Conservation (phyloP, 495 filamentous ascomycete species). For the Penicillium robsamsonii region DNA sequence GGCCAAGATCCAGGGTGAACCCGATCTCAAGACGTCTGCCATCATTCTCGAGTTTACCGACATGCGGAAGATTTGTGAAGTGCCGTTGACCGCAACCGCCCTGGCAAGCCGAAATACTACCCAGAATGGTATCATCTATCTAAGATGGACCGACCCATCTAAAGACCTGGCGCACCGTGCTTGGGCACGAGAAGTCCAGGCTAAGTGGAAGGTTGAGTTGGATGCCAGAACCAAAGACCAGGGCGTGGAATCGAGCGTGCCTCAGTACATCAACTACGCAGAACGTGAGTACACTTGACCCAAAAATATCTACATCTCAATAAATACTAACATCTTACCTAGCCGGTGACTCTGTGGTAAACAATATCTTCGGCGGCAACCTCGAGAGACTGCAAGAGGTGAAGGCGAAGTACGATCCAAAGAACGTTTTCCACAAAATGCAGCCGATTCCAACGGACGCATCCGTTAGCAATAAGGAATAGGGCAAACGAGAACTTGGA, state of each 20-base stretch:
- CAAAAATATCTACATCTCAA: not conserved
- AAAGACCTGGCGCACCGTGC: conserved; percentile 31
- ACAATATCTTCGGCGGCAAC: conserved; percentile 48
- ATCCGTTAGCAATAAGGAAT: not conserved
- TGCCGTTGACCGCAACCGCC: conserved; percentile 24
- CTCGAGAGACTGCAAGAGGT: conserved; percentile 40
- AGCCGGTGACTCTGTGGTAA: conserved; percentile 36
- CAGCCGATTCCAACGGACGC: conserved; percentile 23
- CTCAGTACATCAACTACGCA: conserved; percentile 45
- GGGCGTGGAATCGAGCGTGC: conserved; percentile 19
- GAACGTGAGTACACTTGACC: conserved; percentile 33
- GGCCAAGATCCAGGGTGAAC: conserved; percentile 25
- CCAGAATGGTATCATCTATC: conserved; percentile 38
- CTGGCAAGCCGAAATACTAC: conserved; percentile 32
- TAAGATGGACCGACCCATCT: conserved; percentile 31
- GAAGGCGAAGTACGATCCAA: conserved; percentile 55
- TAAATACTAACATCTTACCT: conserved; percentile 3
- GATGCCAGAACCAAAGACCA: conserved; percentile 11
- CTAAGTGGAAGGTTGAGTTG: conserved; percentile 29
- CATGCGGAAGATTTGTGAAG: conserved; percentile 35
- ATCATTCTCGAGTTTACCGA: conserved; percentile 36
- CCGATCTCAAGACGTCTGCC: conserved; percentile 25
- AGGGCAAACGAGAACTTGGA: not conserved
- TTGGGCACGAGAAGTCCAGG: conserved; percentile 32
- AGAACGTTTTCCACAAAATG: conserved; percentile 53